These are phyloP conservation scores for Arctostaphylos glauca DNA, from an alignment of 148 eudicot species.

Conservation along the genomic window DNA sequence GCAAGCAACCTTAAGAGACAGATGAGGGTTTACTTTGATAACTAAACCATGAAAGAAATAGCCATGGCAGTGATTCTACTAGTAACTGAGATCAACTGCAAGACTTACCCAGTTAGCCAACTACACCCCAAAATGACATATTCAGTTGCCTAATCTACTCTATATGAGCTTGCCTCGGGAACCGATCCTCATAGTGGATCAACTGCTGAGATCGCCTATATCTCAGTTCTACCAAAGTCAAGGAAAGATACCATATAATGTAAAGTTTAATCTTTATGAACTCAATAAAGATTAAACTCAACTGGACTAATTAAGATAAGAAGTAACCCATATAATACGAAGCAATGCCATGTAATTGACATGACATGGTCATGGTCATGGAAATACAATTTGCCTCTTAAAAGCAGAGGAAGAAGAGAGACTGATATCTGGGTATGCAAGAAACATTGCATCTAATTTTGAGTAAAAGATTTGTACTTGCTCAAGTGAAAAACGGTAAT, in stretches of 20 bases:
- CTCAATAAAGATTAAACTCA: not conserved
- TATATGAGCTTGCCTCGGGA: not conserved
- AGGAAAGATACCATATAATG: not conserved
- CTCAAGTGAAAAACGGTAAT: not conserved
- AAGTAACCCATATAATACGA: too few relatives aligned
- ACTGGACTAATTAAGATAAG: not conserved
- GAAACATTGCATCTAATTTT: not conserved
- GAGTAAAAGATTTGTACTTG: not conserved
- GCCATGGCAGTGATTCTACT: too few relatives aligned
- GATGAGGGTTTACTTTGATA: too few relatives aligned
- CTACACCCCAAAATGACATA: too few relatives aligned
- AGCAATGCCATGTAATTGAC: not conserved
- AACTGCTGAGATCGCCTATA: not conserved
- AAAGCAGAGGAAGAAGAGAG: not conserved
- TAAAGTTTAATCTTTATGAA: too few relatives aligned
- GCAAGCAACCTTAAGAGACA: too few relatives aligned
- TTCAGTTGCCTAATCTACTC: too few relatives aligned
- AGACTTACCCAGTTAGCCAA: too few relatives aligned
- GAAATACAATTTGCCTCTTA: not conserved
- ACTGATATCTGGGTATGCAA: not conserved
- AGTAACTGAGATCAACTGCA: too few relatives aligned
- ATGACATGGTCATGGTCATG: not conserved
- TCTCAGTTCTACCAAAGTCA: not conserved
- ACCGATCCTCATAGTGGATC: not conserved
- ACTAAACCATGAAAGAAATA: too few relatives aligned